These are phyloP conservation scores for Herpetomonas muscarum DNA, from an alignment of 208 protist species.

Conservation along the genomic window DNA sequence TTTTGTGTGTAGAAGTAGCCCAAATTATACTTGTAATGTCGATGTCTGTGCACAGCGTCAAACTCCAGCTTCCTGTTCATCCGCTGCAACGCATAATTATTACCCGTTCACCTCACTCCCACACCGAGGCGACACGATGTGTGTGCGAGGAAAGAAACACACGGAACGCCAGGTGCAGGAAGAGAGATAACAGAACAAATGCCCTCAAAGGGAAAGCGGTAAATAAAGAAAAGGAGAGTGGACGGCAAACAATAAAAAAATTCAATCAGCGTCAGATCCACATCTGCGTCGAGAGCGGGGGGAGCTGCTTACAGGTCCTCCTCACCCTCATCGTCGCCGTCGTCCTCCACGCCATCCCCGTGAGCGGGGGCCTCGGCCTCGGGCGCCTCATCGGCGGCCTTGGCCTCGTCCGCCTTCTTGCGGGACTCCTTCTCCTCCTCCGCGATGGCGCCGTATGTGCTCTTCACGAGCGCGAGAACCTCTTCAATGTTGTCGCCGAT, in stretches of 20 bases:
- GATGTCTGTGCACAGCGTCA: too few species aligned
- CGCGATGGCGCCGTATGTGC: conserved; percentile 24
- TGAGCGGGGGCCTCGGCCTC: not conserved
- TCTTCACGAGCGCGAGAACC: conserved; percentile 46
- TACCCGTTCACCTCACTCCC: too few species aligned
- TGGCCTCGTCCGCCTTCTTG: conserved; percentile 8
- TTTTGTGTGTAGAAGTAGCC: too few species aligned
- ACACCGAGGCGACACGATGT: too few species aligned
- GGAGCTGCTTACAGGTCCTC: too few species aligned
- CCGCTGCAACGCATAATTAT: too few species aligned
- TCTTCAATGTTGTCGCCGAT: conserved; percentile 85
- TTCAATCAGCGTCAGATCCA: too few species aligned
- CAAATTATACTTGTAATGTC: too few species aligned
- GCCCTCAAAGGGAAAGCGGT: not conserved
- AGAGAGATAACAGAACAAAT: not conserved
- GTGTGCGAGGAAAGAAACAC: not conserved
- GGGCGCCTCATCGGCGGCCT: not conserved
- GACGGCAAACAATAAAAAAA: not conserved
- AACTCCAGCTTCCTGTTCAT: too few species aligned
- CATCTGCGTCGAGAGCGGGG: too few species aligned
- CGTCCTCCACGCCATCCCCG: not conserved
- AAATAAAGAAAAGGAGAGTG: conserved; percentile 9
- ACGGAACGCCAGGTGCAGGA: not conserved
- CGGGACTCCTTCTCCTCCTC: conserved; percentile 13
- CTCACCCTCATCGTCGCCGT: not conserved